Conservation (phyloP, 768 basidiomycete species). For the Suillus paluster region DNA sequence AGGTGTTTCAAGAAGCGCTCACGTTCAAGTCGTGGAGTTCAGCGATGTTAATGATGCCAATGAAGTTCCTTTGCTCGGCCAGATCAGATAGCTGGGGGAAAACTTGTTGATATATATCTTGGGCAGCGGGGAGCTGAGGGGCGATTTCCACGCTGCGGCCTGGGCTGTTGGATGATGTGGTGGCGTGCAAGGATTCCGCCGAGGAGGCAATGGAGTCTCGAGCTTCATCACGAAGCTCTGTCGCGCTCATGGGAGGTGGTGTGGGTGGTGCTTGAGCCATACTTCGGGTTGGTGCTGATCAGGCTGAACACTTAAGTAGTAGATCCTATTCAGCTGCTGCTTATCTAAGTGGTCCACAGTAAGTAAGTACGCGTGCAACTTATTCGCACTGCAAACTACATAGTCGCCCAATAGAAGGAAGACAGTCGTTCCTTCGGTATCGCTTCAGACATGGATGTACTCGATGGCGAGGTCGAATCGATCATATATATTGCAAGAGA, state of each 20-base stretch:
- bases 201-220: constrained; percentile 25
- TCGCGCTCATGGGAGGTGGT: constrained; percentile 61
- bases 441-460: constrained; percentile 48
- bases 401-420: not conserved
- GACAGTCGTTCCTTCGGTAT: not conserved
- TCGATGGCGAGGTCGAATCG: constrained; percentile 85
- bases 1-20: constrained; percentile 23
- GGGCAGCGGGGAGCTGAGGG: constrained; percentile 16
- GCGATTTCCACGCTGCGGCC: constrained; percentile 16
- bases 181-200: not conserved
- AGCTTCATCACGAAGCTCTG: constrained; percentile 60
- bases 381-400: not conserved
- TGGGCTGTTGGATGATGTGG: constrained; percentile 7
- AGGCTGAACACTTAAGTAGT: not conserved
- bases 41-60: constrained; percentile 48
- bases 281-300: constrained; percentile 10
- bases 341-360: constrained; percentile 27
- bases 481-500: constrained; percentile 90
- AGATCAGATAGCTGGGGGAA: constrained; percentile 50
- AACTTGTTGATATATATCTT: constrained; percentile 48
- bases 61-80: constrained; percentile 47
- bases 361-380: not conserved
- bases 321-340: constrained; percentile 2
- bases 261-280: constrained; percentile 69
- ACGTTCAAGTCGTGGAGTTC: constrained; percentile 62